Evolutionary conservation across 2,329 filamentous ascomycete genomes (phyloP), one percentile per base, ranked within the genome.

Genomic region (Paraconiothyrium brasiliense): DNA sequence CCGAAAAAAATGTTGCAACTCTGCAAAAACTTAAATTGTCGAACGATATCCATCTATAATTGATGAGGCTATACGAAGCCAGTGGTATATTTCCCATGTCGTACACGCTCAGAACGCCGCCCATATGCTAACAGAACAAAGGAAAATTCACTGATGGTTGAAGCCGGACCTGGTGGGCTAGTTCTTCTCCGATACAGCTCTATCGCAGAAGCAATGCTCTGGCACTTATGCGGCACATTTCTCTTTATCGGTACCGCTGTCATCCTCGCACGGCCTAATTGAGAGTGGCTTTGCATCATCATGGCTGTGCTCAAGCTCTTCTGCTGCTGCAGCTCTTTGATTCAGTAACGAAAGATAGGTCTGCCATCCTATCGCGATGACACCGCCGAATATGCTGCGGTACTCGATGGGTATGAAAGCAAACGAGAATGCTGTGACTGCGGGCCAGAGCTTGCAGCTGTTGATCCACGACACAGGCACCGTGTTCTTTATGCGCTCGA

Each of bases 341-440:
- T 97, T 97, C 72, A 97, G 78, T 78, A 89, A 91, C 68, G 89
- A 92, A 69, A 97, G 74, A 83, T 97, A 97, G 0, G 92, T 93
- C 85, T 97, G 94, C 94, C 94, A 97, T 0, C 91, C 92, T 55
- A 97, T 90, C 1, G 92, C 92, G 66, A 97, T 86, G 7, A 90
- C 81, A 1, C 92, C 77, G 41, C 90, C 88, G 69, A 97, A 95
- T 16, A 97, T 85, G 69, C 89, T 92, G 54, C 94, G 84, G 78
- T 92, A 94, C 73, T 94, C 89, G 51, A 93, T 83, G 30, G 89
- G 87, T 4, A 97, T 82, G 71, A 92, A 95, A n/a, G 90, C 88
- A 73, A 97, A 96, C 77, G 86, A 94, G 74, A 97, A 90, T 0
- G 93, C 93, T 14, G 91, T 96, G 16, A 97, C 90, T 0, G 88